phyloP scores from a whole-genome alignment of 768 basidiomycete genomes.

The Kwoniella botswanensis region DNA sequence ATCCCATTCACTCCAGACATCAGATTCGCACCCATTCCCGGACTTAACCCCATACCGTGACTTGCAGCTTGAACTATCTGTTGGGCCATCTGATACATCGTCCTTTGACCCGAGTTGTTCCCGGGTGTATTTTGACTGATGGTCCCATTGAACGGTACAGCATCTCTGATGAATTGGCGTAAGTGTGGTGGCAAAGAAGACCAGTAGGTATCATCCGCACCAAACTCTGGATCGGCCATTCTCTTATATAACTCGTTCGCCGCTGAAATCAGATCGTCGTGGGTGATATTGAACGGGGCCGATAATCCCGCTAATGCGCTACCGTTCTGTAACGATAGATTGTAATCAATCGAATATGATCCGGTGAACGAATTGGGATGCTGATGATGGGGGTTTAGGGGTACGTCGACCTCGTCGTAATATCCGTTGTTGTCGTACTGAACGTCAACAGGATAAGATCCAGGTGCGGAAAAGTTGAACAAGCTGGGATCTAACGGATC shows the following conservation, averaged over 20 bases:
- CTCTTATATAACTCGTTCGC: slow-evolving; percentile 69
- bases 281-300: slow-evolving; percentile 58
- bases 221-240: slow-evolving; percentile 62
- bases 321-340: slow-evolving; percentile 23
- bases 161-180: slow-evolving; percentile 70
- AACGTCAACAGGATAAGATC: slow-evolving; percentile 43
- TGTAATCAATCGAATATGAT: slow-evolving; percentile 40
- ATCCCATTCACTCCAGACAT: slow-evolving; percentile 53
- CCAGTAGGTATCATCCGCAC: slow-evolving; percentile 72
- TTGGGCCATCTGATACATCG: slow-evolving; percentile 73
- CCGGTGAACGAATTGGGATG: slow-evolving; percentile 30
- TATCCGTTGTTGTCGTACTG: slow-evolving; percentile 42
- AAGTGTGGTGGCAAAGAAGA: slow-evolving; percentile 71
- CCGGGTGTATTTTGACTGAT: slow-evolving; percentile 50
- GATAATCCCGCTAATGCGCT: slow-evolving; percentile 24
- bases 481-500: slow-evolving; percentile 36
- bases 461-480: slow-evolving; percentile 40
- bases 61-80: slow-evolving; percentile 62
- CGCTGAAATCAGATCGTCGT: slow-evolving; percentile 68
- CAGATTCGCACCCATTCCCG: slow-evolving; percentile 60
- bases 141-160: slow-evolving; percentile 59
- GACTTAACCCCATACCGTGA: slow-evolving; percentile 52
- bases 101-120: slow-evolving; percentile 63
- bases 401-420: slow-evolving; percentile 41
- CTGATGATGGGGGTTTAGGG: slow-evolving; percentile 23